Percentiles rank a stretch among this genome's conserved stretches.
phyloP scores from a whole-genome alignment of 2,329 filamentous ascomycete genomes.

The Trichoderma polysporum region DNA sequence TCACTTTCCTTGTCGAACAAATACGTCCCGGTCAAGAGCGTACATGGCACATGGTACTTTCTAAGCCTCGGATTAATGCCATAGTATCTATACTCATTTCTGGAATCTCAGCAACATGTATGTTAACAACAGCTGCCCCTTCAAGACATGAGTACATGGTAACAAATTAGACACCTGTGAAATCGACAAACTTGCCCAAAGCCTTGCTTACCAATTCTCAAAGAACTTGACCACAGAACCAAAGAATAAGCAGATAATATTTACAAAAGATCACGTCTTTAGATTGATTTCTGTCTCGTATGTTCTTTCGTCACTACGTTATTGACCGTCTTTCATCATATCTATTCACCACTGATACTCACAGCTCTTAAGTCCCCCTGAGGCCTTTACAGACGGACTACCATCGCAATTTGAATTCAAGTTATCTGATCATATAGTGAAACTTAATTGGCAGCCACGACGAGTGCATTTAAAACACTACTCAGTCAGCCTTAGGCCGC shows the following conservation, averaged over 20 bases:
- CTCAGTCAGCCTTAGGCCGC: not conserved
- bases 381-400: not conserved
- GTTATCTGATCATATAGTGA: not conserved
- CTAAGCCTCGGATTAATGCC: not conserved
- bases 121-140: no score
- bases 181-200: not conserved
- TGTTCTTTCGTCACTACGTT: no score
- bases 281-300: not conserved
- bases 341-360: not conserved
- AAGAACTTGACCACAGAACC: not conserved
- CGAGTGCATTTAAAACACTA: not conserved
- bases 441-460: not conserved
- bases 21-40: not conserved
- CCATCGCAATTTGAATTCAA: not conserved
- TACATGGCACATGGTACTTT: not conserved
- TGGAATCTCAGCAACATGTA: not conserved
- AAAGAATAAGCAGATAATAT: not conserved
- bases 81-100: not conserved
- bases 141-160: not conserved
- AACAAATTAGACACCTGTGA: not conserved
- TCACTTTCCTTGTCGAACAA: not conserved
- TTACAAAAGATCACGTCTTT: not conserved
- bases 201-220: not conserved
- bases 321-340: no score
- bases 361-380: not conserved